A percentile compares a stretch with the other conserved stretches of the same genome.
Evolutionary conservation across 176 grass and related monocot species (phyloP).

Genomic region (Lolium rigidum): DNA sequence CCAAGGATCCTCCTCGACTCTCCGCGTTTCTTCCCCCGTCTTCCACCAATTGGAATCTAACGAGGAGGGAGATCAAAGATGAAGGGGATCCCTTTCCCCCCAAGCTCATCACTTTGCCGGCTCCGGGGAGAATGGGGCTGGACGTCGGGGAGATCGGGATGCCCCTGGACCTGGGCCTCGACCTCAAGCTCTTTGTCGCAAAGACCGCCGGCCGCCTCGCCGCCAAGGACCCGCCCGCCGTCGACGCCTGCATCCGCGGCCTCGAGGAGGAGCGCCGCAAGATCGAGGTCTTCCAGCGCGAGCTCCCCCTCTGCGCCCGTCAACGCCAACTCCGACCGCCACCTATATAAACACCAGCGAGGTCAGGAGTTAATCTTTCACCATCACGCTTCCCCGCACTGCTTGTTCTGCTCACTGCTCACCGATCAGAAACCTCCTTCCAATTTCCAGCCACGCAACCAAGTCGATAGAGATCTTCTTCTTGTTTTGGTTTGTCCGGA

Average conservation of each 20-base stretch:
- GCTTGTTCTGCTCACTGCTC: background rate
- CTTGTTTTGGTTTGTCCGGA: background rate
- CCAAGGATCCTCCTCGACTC: no score
- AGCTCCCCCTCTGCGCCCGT: constrained; percentile 65
- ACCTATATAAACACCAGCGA: constrained; percentile 11
- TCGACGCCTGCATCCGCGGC: constrained; percentile 61
- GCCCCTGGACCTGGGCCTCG: constrained; percentile 58
- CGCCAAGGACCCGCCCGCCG: constrained; percentile 41
- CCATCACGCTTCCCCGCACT: background rate
- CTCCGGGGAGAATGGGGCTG: constrained; percentile 52
- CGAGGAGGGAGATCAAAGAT: no score
- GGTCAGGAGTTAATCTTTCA: background rate
- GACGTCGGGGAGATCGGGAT: constrained; percentile 65
- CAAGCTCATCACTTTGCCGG: background rate
- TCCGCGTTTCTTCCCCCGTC: no score
- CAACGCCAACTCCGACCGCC: background rate
- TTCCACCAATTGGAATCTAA: no score
- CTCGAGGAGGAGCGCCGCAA: constrained; percentile 78
- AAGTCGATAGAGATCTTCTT: background rate
- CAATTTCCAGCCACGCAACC: background rate
- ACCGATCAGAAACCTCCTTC: background rate
- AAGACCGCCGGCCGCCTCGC: constrained; percentile 53
- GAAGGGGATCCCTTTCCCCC: no score
- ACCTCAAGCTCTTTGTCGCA: constrained; percentile 63
- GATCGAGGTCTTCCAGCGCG: constrained; percentile 85